phyloP scores from a whole-genome alignment of 306 rosid genomes.

The Rosa persica region DNA sequence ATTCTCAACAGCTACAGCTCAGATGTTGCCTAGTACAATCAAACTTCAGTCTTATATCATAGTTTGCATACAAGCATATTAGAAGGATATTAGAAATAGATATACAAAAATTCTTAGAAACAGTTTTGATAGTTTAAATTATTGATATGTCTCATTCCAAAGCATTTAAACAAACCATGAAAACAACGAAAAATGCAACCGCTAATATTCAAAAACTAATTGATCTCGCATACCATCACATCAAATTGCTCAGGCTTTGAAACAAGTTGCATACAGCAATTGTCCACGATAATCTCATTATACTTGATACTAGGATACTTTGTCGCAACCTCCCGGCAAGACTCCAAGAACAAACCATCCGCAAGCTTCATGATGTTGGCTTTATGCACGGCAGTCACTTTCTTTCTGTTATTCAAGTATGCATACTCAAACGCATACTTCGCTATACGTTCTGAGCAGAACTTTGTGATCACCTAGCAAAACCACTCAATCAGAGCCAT shows the following conservation, averaged over 20 bases:
- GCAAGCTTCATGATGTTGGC: slow-evolving; percentile 97
- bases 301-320: slow-evolving; percentile 60
- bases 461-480: slow-evolving; percentile 88
- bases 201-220: background rate
- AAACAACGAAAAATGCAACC: no score
- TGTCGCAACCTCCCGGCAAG: slow-evolving; percentile 75
- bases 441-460: slow-evolving; percentile 84
- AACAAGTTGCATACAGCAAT: slow-evolving; percentile 95
- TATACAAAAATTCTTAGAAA: background rate
- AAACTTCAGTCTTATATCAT: background rate
- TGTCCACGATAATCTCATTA: slow-evolving; percentile 73
- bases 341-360: slow-evolving; percentile 87
- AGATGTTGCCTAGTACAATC: background rate
- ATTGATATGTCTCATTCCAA: background rate
- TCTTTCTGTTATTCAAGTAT: slow-evolving; percentile 82
- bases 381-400: slow-evolving; percentile 93
- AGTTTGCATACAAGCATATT: no score
- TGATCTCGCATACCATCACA: slow-evolving; percentile 65
- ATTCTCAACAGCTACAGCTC: background rate
- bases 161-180: background rate
- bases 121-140: background rate
- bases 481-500: slow-evolving; percentile 27
- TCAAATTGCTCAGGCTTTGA: slow-evolving; percentile 91
- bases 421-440: slow-evolving; percentile 94
- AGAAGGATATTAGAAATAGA: background rate